Percentiles rank a stretch among this genome's conserved stretches.
Evolutionary conservation across 495 filamentous ascomycete genomes (phyloP).

Genomic region (Neurospora sp.): DNA sequence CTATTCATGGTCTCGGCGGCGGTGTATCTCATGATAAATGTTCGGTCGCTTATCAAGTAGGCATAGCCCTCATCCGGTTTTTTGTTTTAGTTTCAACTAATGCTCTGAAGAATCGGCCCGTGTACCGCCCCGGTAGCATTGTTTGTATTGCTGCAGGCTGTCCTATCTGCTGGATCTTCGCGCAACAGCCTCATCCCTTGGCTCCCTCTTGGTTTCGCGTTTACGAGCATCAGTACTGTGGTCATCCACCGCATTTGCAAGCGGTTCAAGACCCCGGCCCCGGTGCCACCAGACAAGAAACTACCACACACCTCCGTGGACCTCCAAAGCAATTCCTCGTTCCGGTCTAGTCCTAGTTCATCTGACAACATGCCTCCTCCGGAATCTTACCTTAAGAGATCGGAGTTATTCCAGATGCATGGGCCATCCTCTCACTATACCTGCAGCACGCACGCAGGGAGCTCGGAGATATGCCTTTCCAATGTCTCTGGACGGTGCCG

Average conservation of each 20-base stretch:
- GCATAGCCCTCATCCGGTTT: background rate
- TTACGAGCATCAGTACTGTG: constrained; percentile 10
- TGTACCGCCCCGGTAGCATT: constrained; percentile 11
- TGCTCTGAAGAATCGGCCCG: constrained; percentile 8
- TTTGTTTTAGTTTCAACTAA: background rate
- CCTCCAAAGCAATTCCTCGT: constrained; percentile 4
- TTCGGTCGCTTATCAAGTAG: background rate
- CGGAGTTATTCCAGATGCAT: background rate
- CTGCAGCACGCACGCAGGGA: background rate
- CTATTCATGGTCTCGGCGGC: constrained; percentile 15
- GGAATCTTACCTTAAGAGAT: background rate
- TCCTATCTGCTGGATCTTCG: constrained; percentile 5
- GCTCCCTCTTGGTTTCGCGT: constrained; percentile 15
- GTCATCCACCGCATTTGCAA: constrained; percentile 4
- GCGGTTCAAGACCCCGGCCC: background rate
- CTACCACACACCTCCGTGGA: background rate
- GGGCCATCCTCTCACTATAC: constrained; percentile 12
- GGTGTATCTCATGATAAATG: background rate
- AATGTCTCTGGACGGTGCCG: constrained; percentile 1
- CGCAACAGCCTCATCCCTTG: constrained; percentile 15
- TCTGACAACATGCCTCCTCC: background rate
- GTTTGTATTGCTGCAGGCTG: constrained; percentile 9
- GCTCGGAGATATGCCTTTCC: constrained; percentile 14
- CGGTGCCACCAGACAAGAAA: background rate
- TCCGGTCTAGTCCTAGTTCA: background rate